phyloP scores from a whole-genome alignment of 106 monocot genomes.

The Narthecium ossifragum region DNA sequence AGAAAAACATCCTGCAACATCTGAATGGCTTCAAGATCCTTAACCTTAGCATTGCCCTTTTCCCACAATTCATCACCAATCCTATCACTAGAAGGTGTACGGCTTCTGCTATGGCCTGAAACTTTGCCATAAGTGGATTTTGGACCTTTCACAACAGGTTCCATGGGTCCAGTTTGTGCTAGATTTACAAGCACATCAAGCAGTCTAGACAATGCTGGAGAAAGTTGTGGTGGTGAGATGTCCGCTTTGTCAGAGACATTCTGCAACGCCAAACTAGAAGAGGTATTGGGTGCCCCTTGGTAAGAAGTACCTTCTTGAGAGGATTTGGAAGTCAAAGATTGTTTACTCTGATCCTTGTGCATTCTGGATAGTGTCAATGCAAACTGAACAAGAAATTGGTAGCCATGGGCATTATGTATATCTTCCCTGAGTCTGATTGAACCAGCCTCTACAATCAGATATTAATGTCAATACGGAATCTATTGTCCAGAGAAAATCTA shows the following conservation, averaged over 20 bases:
- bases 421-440: constrained; percentile 72
- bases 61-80: constrained; percentile 66
- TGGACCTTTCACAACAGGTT: constrained; percentile 39
- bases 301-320: constrained; percentile 15
- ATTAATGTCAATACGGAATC: background rate
- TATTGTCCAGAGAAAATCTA: too few relatives aligned
- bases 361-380: constrained; percentile 69
- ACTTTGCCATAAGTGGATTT: constrained; percentile 41
- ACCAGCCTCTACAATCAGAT: constrained; percentile 65
- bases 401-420: constrained; percentile 99
- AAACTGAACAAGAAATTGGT: constrained; percentile 98
- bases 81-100: constrained; percentile 57
- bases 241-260: constrained; percentile 19
- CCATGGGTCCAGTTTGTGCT: constrained; percentile 76
- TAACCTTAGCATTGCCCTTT: constrained; percentile 60
- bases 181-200: constrained; percentile 97
- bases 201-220: constrained; percentile 73
- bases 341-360: constrained; percentile 33
- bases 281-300: constrained; percentile 12
- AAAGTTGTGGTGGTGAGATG: constrained; percentile 40
- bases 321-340: constrained; percentile 23
- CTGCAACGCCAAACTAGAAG: constrained; percentile 6
- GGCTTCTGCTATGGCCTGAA: constrained; percentile 52
- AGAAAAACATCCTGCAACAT: constrained; percentile 99
- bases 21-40: constrained; percentile 96